Conservation (phyloP, 2,329 filamentous ascomycete genomes). For the Talaromyces sp. region DNA sequence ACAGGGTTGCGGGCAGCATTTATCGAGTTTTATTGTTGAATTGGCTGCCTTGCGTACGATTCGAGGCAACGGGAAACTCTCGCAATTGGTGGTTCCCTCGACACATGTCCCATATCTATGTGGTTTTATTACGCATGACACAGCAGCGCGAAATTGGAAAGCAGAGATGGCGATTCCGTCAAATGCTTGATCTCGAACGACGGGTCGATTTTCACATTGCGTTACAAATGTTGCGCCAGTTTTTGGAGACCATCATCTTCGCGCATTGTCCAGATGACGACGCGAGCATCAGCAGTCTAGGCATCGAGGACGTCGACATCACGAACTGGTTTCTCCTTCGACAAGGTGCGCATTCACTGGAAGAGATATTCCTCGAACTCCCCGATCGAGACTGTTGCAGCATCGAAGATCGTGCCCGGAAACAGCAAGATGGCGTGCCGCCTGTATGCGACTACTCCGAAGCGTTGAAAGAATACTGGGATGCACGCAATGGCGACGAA, state of each 20-base stretch:
- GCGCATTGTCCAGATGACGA: slow-evolving; percentile 29
- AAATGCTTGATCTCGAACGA: slow-evolving; percentile 25
- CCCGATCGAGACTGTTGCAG: slow-evolving; percentile 28
- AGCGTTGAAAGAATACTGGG: slow-evolving; percentile 29
- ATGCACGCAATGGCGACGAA: slow-evolving; percentile 26
- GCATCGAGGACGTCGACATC: slow-evolving; percentile 26
- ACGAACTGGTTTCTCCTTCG: slow-evolving; percentile 30
- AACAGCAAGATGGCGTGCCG: slow-evolving; percentile 7
- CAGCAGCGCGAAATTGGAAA: slow-evolving; percentile 28
- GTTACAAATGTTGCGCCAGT: slow-evolving; percentile 29
- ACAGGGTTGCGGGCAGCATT: slow-evolving; percentile 18
- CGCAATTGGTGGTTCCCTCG: slow-evolving; percentile 26
- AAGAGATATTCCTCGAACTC: slow-evolving; percentile 26
- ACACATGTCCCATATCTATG: slow-evolving; percentile 26
- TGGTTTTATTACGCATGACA: slow-evolving; percentile 24
- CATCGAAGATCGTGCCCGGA: slow-evolving; percentile 22
- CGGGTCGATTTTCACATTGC: slow-evolving; percentile 29
- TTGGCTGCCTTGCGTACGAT: slow-evolving; percentile 19
- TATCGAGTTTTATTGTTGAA: slow-evolving; percentile 15
- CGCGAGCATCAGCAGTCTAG: slow-evolving; percentile 26
- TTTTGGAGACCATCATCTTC: slow-evolving; percentile 30
- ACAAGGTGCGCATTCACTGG: slow-evolving; percentile 25
- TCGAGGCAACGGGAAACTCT: slow-evolving; percentile 20
- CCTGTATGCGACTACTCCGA: slow-evolving; percentile 26
- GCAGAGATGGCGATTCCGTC: slow-evolving; percentile 24